Conservation (phyloP, 2,329 filamentous ascomycete species). For the Colletotrichum chlorophyti region DNA sequence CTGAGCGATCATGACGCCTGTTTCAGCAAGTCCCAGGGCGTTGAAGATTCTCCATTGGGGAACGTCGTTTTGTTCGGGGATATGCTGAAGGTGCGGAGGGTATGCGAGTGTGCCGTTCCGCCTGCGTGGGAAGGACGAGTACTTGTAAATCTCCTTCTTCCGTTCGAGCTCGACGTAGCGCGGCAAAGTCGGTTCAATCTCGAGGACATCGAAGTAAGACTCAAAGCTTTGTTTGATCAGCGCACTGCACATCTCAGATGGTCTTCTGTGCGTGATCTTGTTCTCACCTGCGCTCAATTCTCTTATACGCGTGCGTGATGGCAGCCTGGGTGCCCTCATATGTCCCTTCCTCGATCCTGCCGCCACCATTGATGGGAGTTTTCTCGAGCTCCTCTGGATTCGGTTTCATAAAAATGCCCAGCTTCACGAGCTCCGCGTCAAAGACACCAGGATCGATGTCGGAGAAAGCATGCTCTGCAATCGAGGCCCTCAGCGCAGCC, state of each 20-base stretch:
- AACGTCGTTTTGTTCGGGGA: slow-evolving; percentile 36
- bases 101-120: slow-evolving; percentile 37
- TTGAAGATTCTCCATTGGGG: slow-evolving; percentile 40
- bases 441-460: slow-evolving; percentile 44
- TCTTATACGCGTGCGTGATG: slow-evolving; percentile 41
- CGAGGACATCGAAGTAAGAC: slow-evolving; percentile 42
- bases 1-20: slow-evolving; percentile 38
- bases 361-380: slow-evolving; percentile 33
- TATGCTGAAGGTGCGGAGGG: slow-evolving; percentile 39
- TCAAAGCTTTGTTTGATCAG: slow-evolving; percentile 34
- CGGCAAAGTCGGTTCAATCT: slow-evolving; percentile 41
- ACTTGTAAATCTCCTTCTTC: slow-evolving; percentile 40
- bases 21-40: slow-evolving; percentile 38
- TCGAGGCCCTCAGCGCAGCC: slow-evolving; percentile 32
- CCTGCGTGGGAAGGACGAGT: slow-evolving; percentile 30
- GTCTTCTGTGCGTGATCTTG: too few species aligned
- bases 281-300: slow-evolving; percentile 42
- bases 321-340: slow-evolving; percentile 43
- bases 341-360: slow-evolving; percentile 39
- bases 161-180: slow-evolving; percentile 37
- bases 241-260: too few species aligned
- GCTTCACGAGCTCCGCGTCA: slow-evolving; percentile 38
- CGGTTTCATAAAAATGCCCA: slow-evolving; percentile 36
- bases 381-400: slow-evolving; percentile 33
- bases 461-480: slow-evolving; percentile 36